Percentiles rank a stretch among this genome's conserved stretches.
Conservation (phyloP, 2,329 filamentous ascomycete genomes). For the Phialocephala sp. region DNA sequence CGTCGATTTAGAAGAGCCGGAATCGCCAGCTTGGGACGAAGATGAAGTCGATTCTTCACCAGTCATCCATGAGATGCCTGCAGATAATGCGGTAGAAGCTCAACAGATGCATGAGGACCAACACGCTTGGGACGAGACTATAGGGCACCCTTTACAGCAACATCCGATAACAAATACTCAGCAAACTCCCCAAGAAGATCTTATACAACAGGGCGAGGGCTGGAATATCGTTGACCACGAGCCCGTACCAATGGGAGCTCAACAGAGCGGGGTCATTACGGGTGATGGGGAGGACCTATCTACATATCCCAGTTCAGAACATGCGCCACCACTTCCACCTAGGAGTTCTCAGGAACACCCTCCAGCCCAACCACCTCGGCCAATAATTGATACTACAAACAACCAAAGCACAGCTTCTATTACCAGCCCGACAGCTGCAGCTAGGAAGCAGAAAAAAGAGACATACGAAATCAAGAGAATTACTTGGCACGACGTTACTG, state of each 20-base stretch:
- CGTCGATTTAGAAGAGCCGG: slow-evolving; percentile 39
- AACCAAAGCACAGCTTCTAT: slow-evolving; percentile 29
- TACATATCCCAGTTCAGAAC: slow-evolving; percentile 25
- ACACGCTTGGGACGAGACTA: slow-evolving; percentile 40
- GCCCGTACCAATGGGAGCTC: slow-evolving; percentile 21
- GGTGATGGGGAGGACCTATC: slow-evolving; percentile 28
- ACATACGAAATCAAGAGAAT: slow-evolving; percentile 95
- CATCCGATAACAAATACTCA: slow-evolving; percentile 4
- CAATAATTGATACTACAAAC: slow-evolving; percentile 24
- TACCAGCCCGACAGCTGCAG: slow-evolving; percentile 21
- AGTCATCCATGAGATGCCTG: slow-evolving; percentile 31
- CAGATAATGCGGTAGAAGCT: slow-evolving; percentile 25
- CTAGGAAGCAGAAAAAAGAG: slow-evolving; percentile 53
- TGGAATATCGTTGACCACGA: slow-evolving; percentile 42
- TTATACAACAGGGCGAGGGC: slow-evolving; percentile 31
- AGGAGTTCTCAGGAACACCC: slow-evolving; percentile 34
- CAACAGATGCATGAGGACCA: slow-evolving; percentile 37
- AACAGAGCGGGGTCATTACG: slow-evolving; percentile 36
- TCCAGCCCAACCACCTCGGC: slow-evolving; percentile 38
- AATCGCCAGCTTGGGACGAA: slow-evolving; percentile 43
- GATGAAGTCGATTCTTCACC: slow-evolving; percentile 39
- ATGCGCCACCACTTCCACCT: slow-evolving; percentile 38
- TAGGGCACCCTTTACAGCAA: slow-evolving; percentile 26
- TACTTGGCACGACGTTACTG: slow-evolving; percentile 75
- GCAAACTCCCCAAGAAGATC: slow-evolving; percentile 23